These are phyloP conservation scores for Arachnomyces sp. DNA, from an alignment of 2,329 filamentous ascomycete species.

Conservation along the genomic window DNA sequence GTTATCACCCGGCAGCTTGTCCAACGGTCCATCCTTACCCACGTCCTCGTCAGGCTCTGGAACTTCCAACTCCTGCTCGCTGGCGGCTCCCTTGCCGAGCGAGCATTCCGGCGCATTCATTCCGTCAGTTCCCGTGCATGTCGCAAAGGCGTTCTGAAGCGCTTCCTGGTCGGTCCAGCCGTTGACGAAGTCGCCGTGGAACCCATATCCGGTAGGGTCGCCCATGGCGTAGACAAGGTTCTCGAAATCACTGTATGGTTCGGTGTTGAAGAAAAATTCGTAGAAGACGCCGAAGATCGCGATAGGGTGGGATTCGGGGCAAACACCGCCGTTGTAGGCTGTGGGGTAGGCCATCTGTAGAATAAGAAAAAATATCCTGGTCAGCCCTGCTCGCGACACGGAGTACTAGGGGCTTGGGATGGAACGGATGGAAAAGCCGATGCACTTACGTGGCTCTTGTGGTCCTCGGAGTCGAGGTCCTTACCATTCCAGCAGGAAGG, in stretches of 20 bases:
- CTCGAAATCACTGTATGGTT: conserved; percentile 39
- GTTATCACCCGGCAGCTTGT: too few species aligned
- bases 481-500: conserved; percentile 32
- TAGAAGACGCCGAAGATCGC: conserved; percentile 53
- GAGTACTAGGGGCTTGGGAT: too few species aligned
- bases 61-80: too few species aligned
- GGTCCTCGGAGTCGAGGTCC: conserved; percentile 25
- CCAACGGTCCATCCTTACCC: too few species aligned
- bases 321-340: conserved; percentile 26
- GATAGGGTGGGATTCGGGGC: conserved; percentile 39
- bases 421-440: too few species aligned
- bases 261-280: conserved; percentile 50
- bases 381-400: too few species aligned
- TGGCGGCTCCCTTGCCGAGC: too few species aligned
- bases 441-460: conserved; percentile 20
- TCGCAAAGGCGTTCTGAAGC: conserved; percentile 30
- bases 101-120: too few species aligned
- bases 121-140: conserved; percentile 12
- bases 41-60: too few species aligned
- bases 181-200: conserved; percentile 48
- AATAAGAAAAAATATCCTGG: too few species aligned
- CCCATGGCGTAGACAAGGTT: conserved; percentile 41
- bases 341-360: conserved; percentile 26
- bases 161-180: conserved; percentile 36
- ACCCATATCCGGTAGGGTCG: conserved; percentile 44